Percentiles rank a stretch among this genome's conserved stretches.
phyloP scores from a whole-genome alignment of 1,284 basidiomycete species.

The Singerocomus rubriflavus region DNA sequence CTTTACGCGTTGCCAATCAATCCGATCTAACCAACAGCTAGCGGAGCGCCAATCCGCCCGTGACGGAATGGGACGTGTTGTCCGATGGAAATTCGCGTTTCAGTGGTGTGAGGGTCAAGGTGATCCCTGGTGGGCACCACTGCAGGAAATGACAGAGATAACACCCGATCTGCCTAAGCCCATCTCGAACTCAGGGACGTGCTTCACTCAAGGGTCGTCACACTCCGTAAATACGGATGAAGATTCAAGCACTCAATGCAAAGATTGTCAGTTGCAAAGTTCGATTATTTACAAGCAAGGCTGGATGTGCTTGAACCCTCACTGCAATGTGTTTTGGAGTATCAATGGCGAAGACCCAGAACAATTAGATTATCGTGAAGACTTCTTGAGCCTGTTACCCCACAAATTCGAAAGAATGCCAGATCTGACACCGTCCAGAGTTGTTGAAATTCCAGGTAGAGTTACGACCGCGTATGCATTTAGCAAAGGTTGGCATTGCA shows the following conservation, averaged over 20 bases:
- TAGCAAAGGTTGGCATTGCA: constrained; percentile 69
- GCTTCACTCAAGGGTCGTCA: not conserved
- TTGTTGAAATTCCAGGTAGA: constrained; percentile 26
- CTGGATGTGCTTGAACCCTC: constrained; percentile 62
- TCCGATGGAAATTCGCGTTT: constrained; percentile 76
- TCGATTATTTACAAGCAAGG: constrained; percentile 51
- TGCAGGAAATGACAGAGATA: not conserved
- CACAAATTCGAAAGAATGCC: constrained; percentile 28
- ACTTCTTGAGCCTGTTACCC: constrained; percentile 42
- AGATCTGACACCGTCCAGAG: constrained; percentile 33
- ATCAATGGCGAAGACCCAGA: constrained; percentile 30
- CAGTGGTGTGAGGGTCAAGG: constrained; percentile 75
- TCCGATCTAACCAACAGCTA: constrained; percentile 30
- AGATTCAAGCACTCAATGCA: constrained; percentile 23
- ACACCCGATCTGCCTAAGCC: not conserved
- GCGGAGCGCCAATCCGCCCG: constrained; percentile 59
- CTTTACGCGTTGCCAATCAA: constrained; percentile 4
- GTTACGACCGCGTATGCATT: constrained; percentile 52
- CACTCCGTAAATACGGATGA: not conserved
- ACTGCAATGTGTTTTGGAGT: constrained; percentile 56
- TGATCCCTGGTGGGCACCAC: constrained; percentile 28
- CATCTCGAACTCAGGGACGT: not conserved
- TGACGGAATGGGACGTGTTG: constrained; percentile 46
- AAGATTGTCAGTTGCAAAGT: constrained; percentile 40
- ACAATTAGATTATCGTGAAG: constrained; percentile 43